Base-by-base conservation (phyloP, 495 filamentous ascomycete genomes). In the Neurospora tetraspora region DNA sequence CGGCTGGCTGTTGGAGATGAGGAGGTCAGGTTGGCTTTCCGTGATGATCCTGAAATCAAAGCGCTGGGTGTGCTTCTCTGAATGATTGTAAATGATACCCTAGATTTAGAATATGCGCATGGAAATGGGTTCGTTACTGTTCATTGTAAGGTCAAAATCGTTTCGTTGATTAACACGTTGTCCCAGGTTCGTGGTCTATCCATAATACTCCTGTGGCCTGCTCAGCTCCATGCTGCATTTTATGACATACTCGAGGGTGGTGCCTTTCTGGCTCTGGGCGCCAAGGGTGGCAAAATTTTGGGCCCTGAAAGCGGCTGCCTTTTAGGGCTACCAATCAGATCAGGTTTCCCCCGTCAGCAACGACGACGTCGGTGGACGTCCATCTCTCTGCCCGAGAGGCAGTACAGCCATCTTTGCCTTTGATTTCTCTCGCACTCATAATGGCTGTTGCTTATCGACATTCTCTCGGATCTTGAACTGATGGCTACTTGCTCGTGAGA, bases 31-130 rank as follows among this genome's bases (percentile, higher is more conserved):
- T 83, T 89, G 73, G 96, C 96, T 42, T 90, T 98, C 76, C 89
- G 90, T 72, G 95, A 97, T 76, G 96, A 99, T 85, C 87, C 86
- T 9, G 93, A 97, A 81, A 91, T 95, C 34, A 92, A 90, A 78
- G 89, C 89, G 18, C 82, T 97, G 74, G 93, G 84, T 45, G 78
- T 86, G 65, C 74, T 80, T 70, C 78, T 85, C 70, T 85, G 80
- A 71, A 72, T 45, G 12, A 65, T 65, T 1, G 27, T 34, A 34
- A 45, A 34, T 34, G 53, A 65, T 65, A 65, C 53, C 53, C 27
- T 65, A 65, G 14, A 61, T 3, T 31, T 65, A 34, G 23, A 61
- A 61, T 31, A 16, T 61, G 45, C 20, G 4, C 20, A 53, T 53
- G 45, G 20, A 20, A 53, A 53, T 18, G 18, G 16, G 10, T 53